Conservation (phyloP, 495 filamentous ascomycete genomes). For the Penicillium pulvis region DNA sequence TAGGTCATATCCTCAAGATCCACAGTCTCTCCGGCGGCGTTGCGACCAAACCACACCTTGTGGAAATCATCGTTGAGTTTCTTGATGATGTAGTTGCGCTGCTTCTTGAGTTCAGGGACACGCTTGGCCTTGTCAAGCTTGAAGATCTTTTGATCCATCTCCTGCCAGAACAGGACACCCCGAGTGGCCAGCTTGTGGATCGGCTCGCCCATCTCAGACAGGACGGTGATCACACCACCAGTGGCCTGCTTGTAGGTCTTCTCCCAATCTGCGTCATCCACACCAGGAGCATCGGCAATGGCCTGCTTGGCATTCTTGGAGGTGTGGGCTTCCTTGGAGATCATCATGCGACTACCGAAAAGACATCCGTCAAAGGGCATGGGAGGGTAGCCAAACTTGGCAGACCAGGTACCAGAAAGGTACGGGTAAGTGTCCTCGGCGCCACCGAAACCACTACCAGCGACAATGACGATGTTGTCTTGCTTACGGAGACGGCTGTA, state of each 20-base stretch:
- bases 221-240: slow-evolving; percentile 94
- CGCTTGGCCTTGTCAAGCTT: slow-evolving; percentile 93
- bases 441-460: slow-evolving; percentile 52
- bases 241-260: slow-evolving; percentile 92
- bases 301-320: slow-evolving; percentile 92
- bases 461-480: slow-evolving; percentile 50
- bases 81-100: slow-evolving; percentile 91
- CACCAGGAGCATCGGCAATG: slow-evolving; percentile 85
- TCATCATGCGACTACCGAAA: slow-evolving; percentile 53
- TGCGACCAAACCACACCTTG: slow-evolving; percentile 97
- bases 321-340: slow-evolving; percentile 77
- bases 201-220: slow-evolving; percentile 98
- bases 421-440: slow-evolving; percentile 51
- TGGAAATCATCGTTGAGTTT: slow-evolving; percentile 98
- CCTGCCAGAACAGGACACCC: slow-evolving; percentile 93
- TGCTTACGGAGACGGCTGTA: slow-evolving; percentile 47
- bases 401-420: slow-evolving; percentile 48
- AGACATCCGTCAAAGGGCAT: slow-evolving; percentile 56
- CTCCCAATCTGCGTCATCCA: slow-evolving; percentile 91
- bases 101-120: slow-evolving; percentile 87
- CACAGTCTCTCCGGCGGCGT: slow-evolving; percentile 72
- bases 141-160: slow-evolving; percentile 98
- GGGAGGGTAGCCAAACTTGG: slow-evolving; percentile 36
- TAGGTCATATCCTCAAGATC: slow-evolving; percentile 99
- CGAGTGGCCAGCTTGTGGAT: slow-evolving; percentile 98